Percentiles rank a stretch among this genome's conserved stretches.
phyloP scores from a whole-genome alignment of 768 basidiomycete species.

The Boletus rubroflammeus region DNA sequence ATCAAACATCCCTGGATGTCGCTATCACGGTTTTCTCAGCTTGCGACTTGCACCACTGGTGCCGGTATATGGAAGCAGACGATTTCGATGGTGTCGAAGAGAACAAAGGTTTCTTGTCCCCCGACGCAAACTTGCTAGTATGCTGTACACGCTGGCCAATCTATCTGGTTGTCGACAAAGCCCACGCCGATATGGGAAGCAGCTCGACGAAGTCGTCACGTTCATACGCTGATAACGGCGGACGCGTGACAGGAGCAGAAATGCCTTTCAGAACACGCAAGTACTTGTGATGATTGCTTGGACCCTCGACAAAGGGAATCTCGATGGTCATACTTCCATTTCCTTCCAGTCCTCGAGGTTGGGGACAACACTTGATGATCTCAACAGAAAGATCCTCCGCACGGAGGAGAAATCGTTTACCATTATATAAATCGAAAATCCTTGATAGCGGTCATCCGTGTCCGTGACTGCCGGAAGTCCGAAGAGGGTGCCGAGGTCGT shows the following conservation, averaged over 20 bases:
- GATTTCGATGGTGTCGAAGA: conserved; percentile 4
- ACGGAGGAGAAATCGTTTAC: conserved; percentile 6
- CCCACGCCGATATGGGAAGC: background rate
- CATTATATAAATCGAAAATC: conserved; percentile 8
- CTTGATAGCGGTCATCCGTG: conserved; percentile 3
- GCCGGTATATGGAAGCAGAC: background rate
- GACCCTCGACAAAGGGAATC: conserved; percentile 4
- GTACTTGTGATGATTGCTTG: background rate
- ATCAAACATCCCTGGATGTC: background rate
- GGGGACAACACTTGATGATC: conserved; percentile 10
- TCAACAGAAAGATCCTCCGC: conserved; percentile 5
- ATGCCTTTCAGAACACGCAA: conserved; percentile 5
- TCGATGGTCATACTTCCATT: background rate
- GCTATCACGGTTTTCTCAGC: conserved; percentile 1
- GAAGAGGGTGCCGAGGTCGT: background rate
- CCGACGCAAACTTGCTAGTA: background rate
- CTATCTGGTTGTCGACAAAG: background rate
- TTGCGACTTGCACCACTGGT: background rate
- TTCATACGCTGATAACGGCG: conserved; percentile 4
- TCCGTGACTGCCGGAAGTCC: conserved; percentile 1
- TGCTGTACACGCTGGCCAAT: background rate
- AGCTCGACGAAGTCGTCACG: background rate
- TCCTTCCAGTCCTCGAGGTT: conserved; percentile 8
- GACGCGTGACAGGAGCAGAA: background rate
- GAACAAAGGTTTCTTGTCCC: background rate